These are phyloP conservation scores for Moesziomyces sp. DNA, from an alignment of 1,284 basidiomycete species.

Conservation along the genomic window DNA sequence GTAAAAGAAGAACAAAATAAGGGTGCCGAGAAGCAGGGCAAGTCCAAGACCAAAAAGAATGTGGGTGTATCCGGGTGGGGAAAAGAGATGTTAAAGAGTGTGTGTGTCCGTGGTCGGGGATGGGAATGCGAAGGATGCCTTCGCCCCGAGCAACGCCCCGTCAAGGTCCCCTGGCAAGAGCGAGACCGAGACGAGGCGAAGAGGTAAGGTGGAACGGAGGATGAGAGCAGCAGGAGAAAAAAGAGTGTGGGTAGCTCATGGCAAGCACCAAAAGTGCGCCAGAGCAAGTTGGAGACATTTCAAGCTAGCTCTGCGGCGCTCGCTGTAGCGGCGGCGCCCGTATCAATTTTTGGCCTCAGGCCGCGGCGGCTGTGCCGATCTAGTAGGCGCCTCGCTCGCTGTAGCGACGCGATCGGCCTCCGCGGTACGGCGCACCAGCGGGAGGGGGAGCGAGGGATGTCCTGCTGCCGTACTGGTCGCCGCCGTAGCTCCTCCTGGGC, in stretches of 20 bases:
- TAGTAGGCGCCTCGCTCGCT: conserved; percentile 51
- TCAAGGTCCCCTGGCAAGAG: neutral
- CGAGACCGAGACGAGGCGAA: neutral
- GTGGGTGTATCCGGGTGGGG: neutral
- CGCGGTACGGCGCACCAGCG: conserved; percentile 34
- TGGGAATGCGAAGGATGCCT: neutral
- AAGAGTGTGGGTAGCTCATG: conserved; percentile 17
- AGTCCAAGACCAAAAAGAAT: neutral
- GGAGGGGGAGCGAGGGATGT: conserved; percentile 22
- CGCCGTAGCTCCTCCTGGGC: conserved; percentile 31
- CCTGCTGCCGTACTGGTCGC: conserved; percentile 36
- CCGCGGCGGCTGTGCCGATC: neutral
- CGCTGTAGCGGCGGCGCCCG: neutral
- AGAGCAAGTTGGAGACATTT: conserved; percentile 11
- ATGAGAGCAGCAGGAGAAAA: conserved; percentile 1
- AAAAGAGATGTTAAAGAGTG: conserved; percentile 2
- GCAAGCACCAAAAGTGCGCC: neutral
- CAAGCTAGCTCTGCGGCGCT: neutral
- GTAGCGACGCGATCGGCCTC: conserved; percentile 46
- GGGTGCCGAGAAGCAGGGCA: neutral
- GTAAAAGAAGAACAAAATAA: conserved; percentile 1
- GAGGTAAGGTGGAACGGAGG: neutral
- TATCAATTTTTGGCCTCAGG: neutral
- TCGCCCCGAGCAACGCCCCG: neutral
- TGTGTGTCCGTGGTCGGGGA: neutral